Percentiles rank a stretch among this genome's conserved stretches.
Evolutionary conservation across 2,329 filamentous ascomycete genomes (phyloP).

Genomic region (Remersonia thermophila): DNA sequence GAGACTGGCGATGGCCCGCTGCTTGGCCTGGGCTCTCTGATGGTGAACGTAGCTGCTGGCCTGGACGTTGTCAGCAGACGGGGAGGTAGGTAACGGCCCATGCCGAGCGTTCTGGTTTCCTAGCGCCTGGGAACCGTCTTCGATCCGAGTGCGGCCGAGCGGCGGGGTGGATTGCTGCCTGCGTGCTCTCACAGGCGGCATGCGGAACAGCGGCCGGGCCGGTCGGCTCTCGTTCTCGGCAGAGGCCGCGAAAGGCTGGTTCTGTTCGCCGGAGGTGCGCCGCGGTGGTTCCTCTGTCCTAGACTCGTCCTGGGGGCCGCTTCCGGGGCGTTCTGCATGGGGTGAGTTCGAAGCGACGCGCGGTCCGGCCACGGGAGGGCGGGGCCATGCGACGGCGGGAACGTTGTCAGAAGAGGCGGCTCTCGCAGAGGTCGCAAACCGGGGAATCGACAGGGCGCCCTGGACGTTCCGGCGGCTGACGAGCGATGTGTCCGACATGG

Average conservation of each 20-base stretch:
- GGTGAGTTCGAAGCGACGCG: constrained; percentile 1
- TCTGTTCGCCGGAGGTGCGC: constrained; percentile 11
- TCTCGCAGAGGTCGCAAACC: constrained; percentile 6
- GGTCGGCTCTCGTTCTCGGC: no score
- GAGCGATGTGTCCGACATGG: constrained; percentile 17
- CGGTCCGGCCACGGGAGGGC: constrained; percentile 6
- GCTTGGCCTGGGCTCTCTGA: constrained; percentile 19
- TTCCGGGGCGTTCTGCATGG: no score
- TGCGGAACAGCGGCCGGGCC: not conserved
- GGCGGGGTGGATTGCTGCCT: constrained; percentile 19
- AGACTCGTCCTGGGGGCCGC: not conserved
- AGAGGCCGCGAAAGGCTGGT: no score
- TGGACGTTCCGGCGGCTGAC: constrained; percentile 6
- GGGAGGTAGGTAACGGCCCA: constrained; percentile 6
- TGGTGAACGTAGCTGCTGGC: constrained; percentile 17
- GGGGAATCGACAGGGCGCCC: constrained; percentile 1
- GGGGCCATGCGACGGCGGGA: constrained; percentile 6
- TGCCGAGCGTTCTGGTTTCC: constrained; percentile 9
- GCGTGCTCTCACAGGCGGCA: not conserved
- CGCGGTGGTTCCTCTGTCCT: constrained; percentile 23
- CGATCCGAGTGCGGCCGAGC: constrained; percentile 11
- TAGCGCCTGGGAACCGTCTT: constrained; percentile 9
- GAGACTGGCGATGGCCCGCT: constrained; percentile 18
- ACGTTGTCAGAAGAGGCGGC: constrained; percentile 12
- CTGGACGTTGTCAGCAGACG: constrained; percentile 9